Base-by-base conservation (phyloP, 805 yeast species). In the Starmerella geochares region DNA sequence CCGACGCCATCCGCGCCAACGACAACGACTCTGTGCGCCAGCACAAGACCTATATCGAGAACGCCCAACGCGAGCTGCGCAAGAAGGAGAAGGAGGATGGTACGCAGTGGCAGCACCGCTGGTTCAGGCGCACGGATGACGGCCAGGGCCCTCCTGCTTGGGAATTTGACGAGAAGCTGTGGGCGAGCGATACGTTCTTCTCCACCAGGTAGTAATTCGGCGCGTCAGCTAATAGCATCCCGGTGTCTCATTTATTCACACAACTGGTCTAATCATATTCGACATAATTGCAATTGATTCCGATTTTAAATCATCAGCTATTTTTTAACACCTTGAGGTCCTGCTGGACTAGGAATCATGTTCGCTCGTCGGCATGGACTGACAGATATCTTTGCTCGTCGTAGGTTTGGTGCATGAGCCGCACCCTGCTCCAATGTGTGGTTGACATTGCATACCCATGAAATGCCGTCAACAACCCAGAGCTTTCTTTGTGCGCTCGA, bases 21-120 rank as follows among this genome's bases (percentile, higher is more conserved):
- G 82, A 87, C 65, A 86, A 76, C 67, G 85, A 83, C 58, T 67
- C 74, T 55, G 87, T 90, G 58, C 80, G 81, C 62, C 69, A 71
- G 55, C 84, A 83, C 61, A 90, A 90, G 71, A 71, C 87, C 14
- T 68, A 71, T 62, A 75, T 92, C 57, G 98, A 90, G 70, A 82
- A 84, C 61, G 76, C 71, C 21, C 96, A 90, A 71, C 80, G 98
- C 63, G 87, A 78, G 41, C 63, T 82, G 66, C 78, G 97, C 64
- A 79, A 77, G 67, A 65, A 71, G 51, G 98, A 92, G 68, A 66
- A 69, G 52, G 85, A 73, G 33, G 67, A 74, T 5, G 88, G 84
- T 38, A 62, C 64, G 14, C 62, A 63, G 44, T 90, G 98, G 98
- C 67, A 77, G 58, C 76, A 79, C 54, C 78, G 90, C 67, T 90